Evolutionary conservation across 768 basidiomycete genomes (phyloP), one percentile per base, ranked within the genome.

Genomic region (Boletus sp.): DNA sequence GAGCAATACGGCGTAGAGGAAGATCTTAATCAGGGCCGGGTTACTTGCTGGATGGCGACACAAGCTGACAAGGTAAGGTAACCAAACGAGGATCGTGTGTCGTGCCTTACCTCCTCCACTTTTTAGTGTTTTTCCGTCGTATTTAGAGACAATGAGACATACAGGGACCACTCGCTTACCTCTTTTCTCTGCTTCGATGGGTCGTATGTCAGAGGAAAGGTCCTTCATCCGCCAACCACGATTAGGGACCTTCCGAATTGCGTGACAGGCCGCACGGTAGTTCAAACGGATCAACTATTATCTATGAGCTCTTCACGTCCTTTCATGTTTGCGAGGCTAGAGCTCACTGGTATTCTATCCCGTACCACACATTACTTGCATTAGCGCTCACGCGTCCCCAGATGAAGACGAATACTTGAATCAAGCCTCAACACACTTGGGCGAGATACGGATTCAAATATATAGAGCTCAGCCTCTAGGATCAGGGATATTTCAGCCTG

Each of bases 41-140:
- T 70, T 3, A 59, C 66, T 45, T 72, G 68, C 41, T 70, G 68
- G 70, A 66, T 64, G 19, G 47, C 68, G 2, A 53, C 66, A 34
- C 69, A 72, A 25, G 49, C 42, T 3, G 50, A 42, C 61, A 66
- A 72, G 66, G 70, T 62, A 51, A n/a, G 44, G 25, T 33, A 29
- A 29, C 33, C 15, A 14, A 52, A 25, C n/a, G 11, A 46, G 2
- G 19, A 32, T 33, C 7, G 32, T 21, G 2, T 14, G 5, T 41
- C 42, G 23, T 27, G 33, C 21, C 54, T 58, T 19, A 54, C 57
- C 50, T 41, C 37, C n/a, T n/a, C 11, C 3, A 8, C 30, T 32
- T 21, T 11, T 19, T 30, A 71, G 70, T 30, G 9, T 23, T 70
- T 72, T 50, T 62, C 70, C n/a, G 39, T 71, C 48, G 53, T 47